Base-by-base conservation (phyloP, 768 basidiomycete genomes). In the Russula ochroleuca region DNA sequence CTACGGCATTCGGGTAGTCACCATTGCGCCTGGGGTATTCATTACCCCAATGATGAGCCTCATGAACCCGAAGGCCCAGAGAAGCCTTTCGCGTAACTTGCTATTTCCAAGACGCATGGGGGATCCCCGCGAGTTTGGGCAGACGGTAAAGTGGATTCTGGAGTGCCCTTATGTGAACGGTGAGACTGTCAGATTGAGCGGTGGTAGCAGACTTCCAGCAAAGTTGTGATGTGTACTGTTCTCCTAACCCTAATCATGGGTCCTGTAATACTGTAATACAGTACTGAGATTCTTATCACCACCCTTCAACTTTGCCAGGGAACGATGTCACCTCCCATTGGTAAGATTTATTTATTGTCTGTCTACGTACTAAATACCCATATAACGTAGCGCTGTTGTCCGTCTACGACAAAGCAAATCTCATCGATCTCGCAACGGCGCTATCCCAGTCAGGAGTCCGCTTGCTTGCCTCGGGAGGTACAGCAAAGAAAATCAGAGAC, bases 401-500 rank as follows among this genome's bases (percentile, higher is more conserved):
- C 35, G 97, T 98, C 60, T 98, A 97, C 73, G 96, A 98, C 80
- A 99, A 99, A 78, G 83, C 88, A 55, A 84, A 86, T 71, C 84
- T 99, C 53, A 75, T 98, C 62, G 88, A 94, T 59, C 83, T 99
- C 52, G 97, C 97, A 25, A 81, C 84, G 68, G 91, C 87, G n/a
- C 85, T 98, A 63, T 80, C 84, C 62, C 79, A 81, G 55, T 83
- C 87, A 50, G 95, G 95, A 31, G 87, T 98, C 71, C 85, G 86
- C 53, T 83, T 99, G 13, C 78, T 99, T 19, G 97, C 94, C 56
- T 97, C 94, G 35, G 97, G 97, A 66, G 97, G 97, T 59, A 99
- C 97, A 14, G 95, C 97, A 41, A 98, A 96, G 78, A 92, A 91
- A 76, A 96, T 99, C 74, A 85, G 97, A 72, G 94, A 98, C 41